Conservation (phyloP, 208 protist genomes). For the Leishmania guyanensis region DNA sequence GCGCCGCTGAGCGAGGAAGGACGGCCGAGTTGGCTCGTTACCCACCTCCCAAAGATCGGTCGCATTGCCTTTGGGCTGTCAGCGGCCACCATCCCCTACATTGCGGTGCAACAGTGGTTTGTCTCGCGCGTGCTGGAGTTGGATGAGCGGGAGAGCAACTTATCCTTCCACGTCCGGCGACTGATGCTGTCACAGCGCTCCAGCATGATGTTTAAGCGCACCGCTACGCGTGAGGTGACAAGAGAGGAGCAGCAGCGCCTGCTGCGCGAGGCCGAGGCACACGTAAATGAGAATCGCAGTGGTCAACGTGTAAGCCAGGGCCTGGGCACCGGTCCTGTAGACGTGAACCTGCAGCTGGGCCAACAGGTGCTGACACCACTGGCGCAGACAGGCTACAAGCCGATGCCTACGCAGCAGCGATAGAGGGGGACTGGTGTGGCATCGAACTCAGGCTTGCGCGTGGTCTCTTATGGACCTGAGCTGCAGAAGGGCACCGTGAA, state of each 20-base stretch:
- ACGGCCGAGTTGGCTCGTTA: slow-evolving; percentile 23
- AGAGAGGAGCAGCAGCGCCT: slow-evolving; percentile 81
- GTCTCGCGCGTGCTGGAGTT: slow-evolving; percentile 67
- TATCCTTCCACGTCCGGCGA: slow-evolving; percentile 75
- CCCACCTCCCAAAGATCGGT: slow-evolving; percentile 53
- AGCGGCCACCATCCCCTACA: slow-evolving; percentile 68
- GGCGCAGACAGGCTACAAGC: slow-evolving; percentile 81
- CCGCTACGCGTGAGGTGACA: slow-evolving; percentile 84
- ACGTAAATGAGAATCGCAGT: slow-evolving; percentile 72
- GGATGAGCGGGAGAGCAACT: slow-evolving; percentile 65
- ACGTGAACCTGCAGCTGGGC: slow-evolving; percentile 77
- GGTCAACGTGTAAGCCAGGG: slow-evolving; percentile 56
- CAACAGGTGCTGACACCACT: slow-evolving; percentile 76
- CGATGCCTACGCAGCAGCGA: slow-evolving; percentile 44
- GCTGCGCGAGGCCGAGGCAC: slow-evolving; percentile 57
- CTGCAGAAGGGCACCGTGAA: not conserved
- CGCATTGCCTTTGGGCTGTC: slow-evolving; percentile 58
- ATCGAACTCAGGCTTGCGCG: not conserved
- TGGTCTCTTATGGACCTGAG: not conserved
- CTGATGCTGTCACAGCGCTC: slow-evolving; percentile 81
- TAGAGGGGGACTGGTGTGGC: slow-evolving; percentile 1
- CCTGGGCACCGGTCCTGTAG: slow-evolving; percentile 47
- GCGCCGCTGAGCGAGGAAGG: slow-evolving; percentile 25
- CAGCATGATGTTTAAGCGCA: slow-evolving; percentile 86
- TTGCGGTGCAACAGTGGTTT: slow-evolving; percentile 83